These are phyloP conservation scores for Oryza nivara DNA, from an alignment of 176 grass and related monocot genomes.

Conservation along the genomic window DNA sequence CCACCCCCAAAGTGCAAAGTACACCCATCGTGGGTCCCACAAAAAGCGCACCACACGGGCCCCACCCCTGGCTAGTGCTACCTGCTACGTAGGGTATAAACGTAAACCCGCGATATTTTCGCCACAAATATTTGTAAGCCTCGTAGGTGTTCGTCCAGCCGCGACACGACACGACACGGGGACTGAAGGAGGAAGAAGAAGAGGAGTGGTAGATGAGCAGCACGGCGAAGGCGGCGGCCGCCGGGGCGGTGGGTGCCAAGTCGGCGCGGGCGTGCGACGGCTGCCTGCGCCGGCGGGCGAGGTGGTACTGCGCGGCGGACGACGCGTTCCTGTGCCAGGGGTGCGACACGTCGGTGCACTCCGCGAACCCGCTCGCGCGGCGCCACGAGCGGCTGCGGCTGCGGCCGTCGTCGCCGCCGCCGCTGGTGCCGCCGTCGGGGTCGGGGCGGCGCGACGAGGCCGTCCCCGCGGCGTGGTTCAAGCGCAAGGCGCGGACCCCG, in stretches of 20 bases:
- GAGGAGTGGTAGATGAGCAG: conserved; percentile 40
- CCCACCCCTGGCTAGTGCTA: neutral
- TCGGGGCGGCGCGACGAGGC: conserved; percentile 44
- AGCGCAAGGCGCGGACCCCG: conserved; percentile 82
- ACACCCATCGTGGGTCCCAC: neutral
- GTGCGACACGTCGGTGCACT: conserved; percentile 89
- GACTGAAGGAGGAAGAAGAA: neutral
- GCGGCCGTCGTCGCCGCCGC: conserved; percentile 33
- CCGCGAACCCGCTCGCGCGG: conserved; percentile 73
- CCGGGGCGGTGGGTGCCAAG: conserved; percentile 60
- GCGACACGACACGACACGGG: neutral
- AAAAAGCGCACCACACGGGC: neutral
- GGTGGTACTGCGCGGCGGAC: conserved; percentile 92
- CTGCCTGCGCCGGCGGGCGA: conserved; percentile 69
- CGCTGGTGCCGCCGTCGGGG: neutral
- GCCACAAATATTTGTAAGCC: neutral
- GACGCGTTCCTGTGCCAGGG: conserved; percentile 93
- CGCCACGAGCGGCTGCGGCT: conserved; percentile 76
- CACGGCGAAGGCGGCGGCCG: conserved; percentile 47
- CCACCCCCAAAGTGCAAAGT: conserved; percentile 44
- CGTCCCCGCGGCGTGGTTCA: conserved; percentile 64
- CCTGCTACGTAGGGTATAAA: conserved; percentile 22
- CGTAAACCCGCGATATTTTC: conserved; percentile 42
- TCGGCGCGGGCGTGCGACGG: conserved; percentile 77
- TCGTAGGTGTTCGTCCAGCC: neutral